Base-by-base conservation (phyloP, 2,329 filamentous ascomycete genomes). In the Emericellopsis cladophorae region DNA sequence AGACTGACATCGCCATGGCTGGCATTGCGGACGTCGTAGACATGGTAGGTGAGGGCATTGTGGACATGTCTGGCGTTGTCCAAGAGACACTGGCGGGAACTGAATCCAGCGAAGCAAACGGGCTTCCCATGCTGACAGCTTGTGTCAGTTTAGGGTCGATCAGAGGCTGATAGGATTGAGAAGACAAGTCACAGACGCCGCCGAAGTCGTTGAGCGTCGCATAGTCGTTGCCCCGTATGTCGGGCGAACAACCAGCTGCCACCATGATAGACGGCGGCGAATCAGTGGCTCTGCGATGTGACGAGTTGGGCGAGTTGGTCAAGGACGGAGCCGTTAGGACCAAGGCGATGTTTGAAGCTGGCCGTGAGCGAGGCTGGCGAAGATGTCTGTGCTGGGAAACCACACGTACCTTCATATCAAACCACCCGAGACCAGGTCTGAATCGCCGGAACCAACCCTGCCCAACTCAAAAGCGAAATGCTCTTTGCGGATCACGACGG, bases 1-100 rank as follows among this genome's bases (percentile, higher is more conserved):
- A 76, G 36, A 72, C 70, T 31, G 65, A 53, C 29, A 68, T 60
- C 42, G 73, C 53, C 24, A 70, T 60, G 48, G 62, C 67, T 40
- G 68, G 61, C 45, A 66, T 60, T 42, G 59, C 56, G 36, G 65
- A 54, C 4, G 63, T 60, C 2, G 61, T 61, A 32, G 64, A 56
- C 16, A 57, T 42, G 24, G 49, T 40, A 18, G 49, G 45, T 9
- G 51, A 46, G 11, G 48, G 50, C 22, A 63, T 53, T 22, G 67
- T 62, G 44, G 69, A 56, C 34, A 61, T 49, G 29, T 57, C 49
- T 21, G 61, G 49, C 31, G 59, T 61, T 46, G 52, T 56, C 70
- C 70, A 74, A 37, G 62, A 59, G 37, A 61, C 49, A 36, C 66
- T 38, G 11, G 26, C 62, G 42, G 59, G 59, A 53, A 67, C 61